Percentiles rank a stretch among this genome's conserved stretches.
Conservation (phyloP, 805 yeast genomes). For the Saturnispora kantuleensis region DNA sequence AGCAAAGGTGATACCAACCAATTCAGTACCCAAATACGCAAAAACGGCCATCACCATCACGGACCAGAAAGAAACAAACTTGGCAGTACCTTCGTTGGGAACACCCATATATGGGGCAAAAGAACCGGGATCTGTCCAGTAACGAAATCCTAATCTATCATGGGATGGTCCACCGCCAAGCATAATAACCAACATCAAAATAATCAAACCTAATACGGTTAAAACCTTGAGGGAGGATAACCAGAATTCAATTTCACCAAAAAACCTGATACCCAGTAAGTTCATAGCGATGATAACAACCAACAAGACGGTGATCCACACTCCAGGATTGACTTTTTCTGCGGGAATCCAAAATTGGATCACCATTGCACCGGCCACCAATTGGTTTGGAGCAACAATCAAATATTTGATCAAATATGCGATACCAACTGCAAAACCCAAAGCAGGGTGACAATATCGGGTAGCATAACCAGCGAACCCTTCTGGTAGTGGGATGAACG, state of each 20-base stretch:
- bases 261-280: conserved; percentile 38
- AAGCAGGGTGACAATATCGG: conserved; percentile 42
- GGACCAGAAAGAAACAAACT: conserved; percentile 36
- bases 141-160: conserved; percentile 43
- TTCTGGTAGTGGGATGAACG: conserved; percentile 44
- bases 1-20: conserved; percentile 38
- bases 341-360: conserved; percentile 42
- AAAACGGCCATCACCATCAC: conserved; percentile 43
- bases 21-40: conserved; percentile 42
- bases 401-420: conserved; percentile 42
- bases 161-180: conserved; percentile 73
- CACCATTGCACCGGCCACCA: conserved; percentile 46
- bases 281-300: conserved; percentile 33
- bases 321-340: conserved; percentile 43
- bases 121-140: conserved; percentile 37
- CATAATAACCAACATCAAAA: conserved; percentile 53
- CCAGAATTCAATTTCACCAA: conserved; percentile 45
- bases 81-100: conserved; percentile 20
- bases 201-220: conserved; percentile 56
- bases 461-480: conserved; percentile 48
- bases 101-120: conserved; percentile 37
- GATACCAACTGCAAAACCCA: conserved; percentile 51
- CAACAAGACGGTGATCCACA: conserved; percentile 38
- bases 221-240: conserved; percentile 54
- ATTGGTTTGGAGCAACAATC: conserved; percentile 46